These are phyloP conservation scores for Penicillium vulpinum DNA, from an alignment of 2,329 filamentous ascomycete species.

Conservation along the genomic window DNA sequence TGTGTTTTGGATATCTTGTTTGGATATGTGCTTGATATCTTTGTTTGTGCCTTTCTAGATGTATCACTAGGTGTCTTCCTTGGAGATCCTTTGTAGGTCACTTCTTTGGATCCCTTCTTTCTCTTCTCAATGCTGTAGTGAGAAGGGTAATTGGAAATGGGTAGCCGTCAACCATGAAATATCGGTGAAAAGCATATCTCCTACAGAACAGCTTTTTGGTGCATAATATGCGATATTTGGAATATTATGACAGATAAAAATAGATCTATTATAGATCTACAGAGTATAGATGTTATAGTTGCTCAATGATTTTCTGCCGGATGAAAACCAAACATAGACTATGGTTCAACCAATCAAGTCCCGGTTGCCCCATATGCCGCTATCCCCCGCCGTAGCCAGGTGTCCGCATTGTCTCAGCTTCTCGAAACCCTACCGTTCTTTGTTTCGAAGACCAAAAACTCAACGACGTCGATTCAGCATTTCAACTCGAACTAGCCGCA, in stretches of 20 bases:
- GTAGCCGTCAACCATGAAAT: not conserved
- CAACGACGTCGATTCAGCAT: not conserved
- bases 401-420: slow-evolving; percentile 4
- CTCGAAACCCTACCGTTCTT: slow-evolving; percentile 1
- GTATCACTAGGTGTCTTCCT: not conserved
- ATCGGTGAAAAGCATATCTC: not conserved
- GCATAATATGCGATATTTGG: not conserved
- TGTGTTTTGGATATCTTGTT: too few species aligned
- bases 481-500: not conserved
- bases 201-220: not conserved
- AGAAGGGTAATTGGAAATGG: not conserved
- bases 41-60: too few species aligned
- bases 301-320: not conserved
- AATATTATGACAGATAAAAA: not conserved
- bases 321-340: not conserved
- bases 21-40: too few species aligned
- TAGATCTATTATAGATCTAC: too few species aligned
- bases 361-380: not conserved
- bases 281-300: not conserved
- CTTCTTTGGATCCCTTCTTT: too few species aligned
- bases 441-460: slow-evolving; percentile 1
- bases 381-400: not conserved
- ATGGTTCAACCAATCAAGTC: not conserved
- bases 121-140: not conserved
- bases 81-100: too few species aligned